phyloP scores from a whole-genome alignment of 2,329 filamentous ascomycete genomes.

The Penicillium carneum region DNA sequence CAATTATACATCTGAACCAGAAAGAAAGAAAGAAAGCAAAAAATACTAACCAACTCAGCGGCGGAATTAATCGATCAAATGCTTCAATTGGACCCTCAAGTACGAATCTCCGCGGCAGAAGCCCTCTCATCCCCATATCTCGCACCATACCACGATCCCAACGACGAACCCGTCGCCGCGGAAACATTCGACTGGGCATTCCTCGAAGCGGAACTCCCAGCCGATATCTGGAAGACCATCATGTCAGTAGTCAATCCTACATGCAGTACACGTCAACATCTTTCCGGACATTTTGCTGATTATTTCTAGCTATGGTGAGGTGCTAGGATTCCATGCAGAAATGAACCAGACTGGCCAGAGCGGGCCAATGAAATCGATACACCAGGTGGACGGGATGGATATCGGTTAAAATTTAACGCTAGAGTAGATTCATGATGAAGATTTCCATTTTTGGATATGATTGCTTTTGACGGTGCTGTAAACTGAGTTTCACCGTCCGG shows the following conservation, averaged over 20 bases:
- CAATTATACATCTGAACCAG: no score
- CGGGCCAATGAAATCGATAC: conserved; percentile 1
- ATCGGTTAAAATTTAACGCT: conserved; percentile 5
- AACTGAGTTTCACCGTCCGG: not conserved
- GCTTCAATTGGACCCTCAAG: conserved; percentile 96
- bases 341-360: not conserved
- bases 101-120: conserved; percentile 83
- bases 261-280: not conserved
- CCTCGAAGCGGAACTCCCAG: conserved; percentile 92
- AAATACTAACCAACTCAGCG: conserved; percentile 58
- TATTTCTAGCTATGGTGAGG: conserved; percentile 24
- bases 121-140: conserved; percentile 91
- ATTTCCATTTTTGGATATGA: not conserved
- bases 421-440: not conserved
- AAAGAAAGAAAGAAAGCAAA: not conserved
- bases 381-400: conserved; percentile 21
- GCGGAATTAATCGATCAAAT: conserved; percentile 92
- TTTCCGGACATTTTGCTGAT: not conserved
- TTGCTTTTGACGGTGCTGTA: not conserved
- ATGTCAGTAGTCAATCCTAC: conserved; percentile 69
- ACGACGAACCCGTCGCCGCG: conserved; percentile 90
- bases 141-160: conserved; percentile 93
- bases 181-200: conserved; percentile 99
- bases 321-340: conserved; percentile 30
- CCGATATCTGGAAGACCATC: conserved; percentile 99